These are phyloP conservation scores for Petunia hybrid DNA, from an alignment of 305 asterid genomes.

Conservation along the genomic window DNA sequence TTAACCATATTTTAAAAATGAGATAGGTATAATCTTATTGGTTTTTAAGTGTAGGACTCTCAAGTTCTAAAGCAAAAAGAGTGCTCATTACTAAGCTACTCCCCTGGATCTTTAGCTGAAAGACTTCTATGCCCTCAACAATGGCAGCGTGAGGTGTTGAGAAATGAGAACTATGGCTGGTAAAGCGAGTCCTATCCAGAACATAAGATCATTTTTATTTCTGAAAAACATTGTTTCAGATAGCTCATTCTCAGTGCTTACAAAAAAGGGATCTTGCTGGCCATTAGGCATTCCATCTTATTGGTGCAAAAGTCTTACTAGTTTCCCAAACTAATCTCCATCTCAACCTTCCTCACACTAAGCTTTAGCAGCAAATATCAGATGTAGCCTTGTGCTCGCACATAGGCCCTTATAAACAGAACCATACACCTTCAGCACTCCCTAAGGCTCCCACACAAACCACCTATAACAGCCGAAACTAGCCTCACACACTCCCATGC, in stretches of 20 bases:
- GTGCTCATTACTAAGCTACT: not conserved
- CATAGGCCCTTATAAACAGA: no score
- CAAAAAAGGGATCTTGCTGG: no score
- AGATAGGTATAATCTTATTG: constrained; percentile 19
- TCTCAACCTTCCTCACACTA: constrained; percentile 1
- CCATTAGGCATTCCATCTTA: no score
- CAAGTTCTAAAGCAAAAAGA: constrained; percentile 15
- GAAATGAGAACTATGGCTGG: constrained; percentile 1
- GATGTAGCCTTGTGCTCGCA: not conserved
- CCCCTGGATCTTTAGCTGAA: constrained; percentile 20
- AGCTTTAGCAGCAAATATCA: not conserved
- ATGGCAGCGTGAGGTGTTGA: constrained; percentile 22
- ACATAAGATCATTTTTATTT: not conserved
- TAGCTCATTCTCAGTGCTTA: not conserved
- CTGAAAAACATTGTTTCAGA: not conserved
- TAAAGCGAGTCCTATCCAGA: constrained; percentile 18
- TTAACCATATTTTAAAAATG: not conserved
- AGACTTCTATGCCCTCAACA: constrained; percentile 5
- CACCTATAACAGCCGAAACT: no score
- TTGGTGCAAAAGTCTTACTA: not conserved
- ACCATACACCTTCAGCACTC: no score
- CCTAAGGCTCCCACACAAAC: no score
- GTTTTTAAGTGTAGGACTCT: constrained; percentile 14
- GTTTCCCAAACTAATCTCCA: constrained; percentile 6
- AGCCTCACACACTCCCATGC: no score